Conservation (phyloP, 2,329 filamentous ascomycete species). For the Phaeoacremonium minimum region DNA sequence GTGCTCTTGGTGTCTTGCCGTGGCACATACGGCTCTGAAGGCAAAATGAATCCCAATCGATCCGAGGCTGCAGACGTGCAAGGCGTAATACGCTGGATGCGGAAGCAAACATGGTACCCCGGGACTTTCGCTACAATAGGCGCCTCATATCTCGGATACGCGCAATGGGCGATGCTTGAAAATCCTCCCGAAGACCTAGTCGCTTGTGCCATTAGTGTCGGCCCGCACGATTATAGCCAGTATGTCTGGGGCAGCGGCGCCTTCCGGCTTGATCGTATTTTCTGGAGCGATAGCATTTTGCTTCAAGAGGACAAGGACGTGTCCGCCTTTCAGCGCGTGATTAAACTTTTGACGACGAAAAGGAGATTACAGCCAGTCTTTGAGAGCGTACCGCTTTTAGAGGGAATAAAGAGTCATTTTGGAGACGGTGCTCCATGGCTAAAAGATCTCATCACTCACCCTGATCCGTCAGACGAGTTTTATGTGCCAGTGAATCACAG, state of each 20-base stretch:
- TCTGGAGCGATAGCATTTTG: background rate
- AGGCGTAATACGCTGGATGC: constrained; percentile 14
- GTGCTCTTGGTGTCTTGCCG: constrained; percentile 13
- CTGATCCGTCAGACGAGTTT: constrained; percentile 7
- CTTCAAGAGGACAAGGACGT: constrained; percentile 1
- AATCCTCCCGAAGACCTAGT: constrained; percentile 10
- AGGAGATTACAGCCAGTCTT: constrained; percentile 2
- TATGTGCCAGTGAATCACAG: constrained; percentile 5
- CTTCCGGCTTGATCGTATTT: constrained; percentile 6
- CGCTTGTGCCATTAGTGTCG: constrained; percentile 6
- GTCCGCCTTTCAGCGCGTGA: background rate
- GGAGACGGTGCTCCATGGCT: constrained; percentile 5
- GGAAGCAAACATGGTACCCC: constrained; percentile 14
- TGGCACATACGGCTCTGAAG: constrained; percentile 15
- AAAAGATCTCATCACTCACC: constrained; percentile 4
- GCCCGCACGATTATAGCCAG: constrained; percentile 8
- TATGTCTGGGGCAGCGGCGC: constrained; percentile 12
- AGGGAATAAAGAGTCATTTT: constrained; percentile 6
- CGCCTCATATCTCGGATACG: constrained; percentile 12
- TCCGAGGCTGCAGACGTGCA: constrained; percentile 8
- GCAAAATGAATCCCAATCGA: constrained; percentile 5
- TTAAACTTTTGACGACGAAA: background rate
- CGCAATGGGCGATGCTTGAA: constrained; percentile 13
- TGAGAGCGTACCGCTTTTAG: constrained; percentile 6
- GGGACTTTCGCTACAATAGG: constrained; percentile 14